Conservation (phyloP, 225 moss, liverwort and hornwort species). For the Physcomitrellopsis africana region DNA sequence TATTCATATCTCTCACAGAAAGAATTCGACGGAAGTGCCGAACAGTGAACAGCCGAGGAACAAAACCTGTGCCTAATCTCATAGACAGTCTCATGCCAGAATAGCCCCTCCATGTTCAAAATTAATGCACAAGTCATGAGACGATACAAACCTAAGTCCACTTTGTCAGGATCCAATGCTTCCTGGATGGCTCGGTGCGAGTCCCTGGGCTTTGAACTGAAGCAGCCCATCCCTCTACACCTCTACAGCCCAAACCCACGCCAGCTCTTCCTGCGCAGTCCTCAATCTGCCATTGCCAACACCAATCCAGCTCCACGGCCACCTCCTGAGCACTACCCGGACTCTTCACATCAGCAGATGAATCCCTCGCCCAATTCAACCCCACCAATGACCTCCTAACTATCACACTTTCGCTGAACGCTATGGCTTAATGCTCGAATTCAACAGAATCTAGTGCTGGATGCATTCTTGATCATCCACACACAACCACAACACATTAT, state of each 20-base stretch:
- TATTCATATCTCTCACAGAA: not conserved
- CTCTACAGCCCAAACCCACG: constrained; percentile 30
- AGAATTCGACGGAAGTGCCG: not conserved
- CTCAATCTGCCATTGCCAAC: constrained; percentile 45
- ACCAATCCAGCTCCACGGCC: constrained; percentile 23
- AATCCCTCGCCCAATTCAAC: constrained; percentile 24
- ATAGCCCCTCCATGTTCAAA: not conserved
- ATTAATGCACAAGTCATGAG: not conserved
- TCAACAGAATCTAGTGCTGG: too few species aligned
- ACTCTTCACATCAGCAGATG: constrained; percentile 25
- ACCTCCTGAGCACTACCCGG: not conserved
- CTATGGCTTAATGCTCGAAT: too few species aligned
- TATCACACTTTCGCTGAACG: too few species aligned
- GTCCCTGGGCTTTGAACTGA: constrained; percentile 75
- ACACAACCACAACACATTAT: too few species aligned
- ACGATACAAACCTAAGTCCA: constrained; percentile 67
- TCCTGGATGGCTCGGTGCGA: constrained; percentile 60
- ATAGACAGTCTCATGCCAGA: not conserved
- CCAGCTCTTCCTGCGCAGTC: constrained; percentile 19
- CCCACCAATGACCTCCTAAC: not conserved
- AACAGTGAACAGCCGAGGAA: not conserved
- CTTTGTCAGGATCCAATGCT: constrained; percentile 56
- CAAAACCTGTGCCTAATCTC: not conserved
- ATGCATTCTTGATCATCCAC: too few species aligned
- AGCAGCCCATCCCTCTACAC: constrained; percentile 84